These are phyloP conservation scores for Aaosphaeria arxii DNA, from an alignment of 2,329 filamentous ascomycete species.

Conservation along the genomic window DNA sequence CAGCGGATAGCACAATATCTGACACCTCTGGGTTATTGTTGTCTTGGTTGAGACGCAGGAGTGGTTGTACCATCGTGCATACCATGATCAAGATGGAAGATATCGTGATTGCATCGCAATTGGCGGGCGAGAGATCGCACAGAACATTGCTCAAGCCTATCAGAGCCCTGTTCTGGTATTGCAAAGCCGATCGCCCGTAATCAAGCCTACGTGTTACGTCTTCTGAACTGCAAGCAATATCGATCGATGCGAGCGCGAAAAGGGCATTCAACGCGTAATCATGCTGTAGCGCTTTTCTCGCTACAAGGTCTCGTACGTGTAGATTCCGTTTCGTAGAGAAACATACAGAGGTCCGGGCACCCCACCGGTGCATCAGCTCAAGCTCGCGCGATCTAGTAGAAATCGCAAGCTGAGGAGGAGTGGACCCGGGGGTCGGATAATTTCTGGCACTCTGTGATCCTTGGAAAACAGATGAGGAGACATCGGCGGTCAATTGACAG, in stretches of 20 bases:
- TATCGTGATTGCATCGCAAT: background rate
- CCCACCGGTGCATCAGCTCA: constrained; percentile 12
- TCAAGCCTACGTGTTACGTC: background rate
- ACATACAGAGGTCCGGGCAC: constrained; percentile 7
- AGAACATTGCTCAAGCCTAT: background rate
- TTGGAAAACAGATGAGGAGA: too few species aligned
- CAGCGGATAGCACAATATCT: too few species aligned
- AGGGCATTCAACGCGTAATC: background rate
- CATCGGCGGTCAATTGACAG: too few species aligned
- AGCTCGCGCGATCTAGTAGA: constrained; percentile 8
- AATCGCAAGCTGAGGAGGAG: background rate
- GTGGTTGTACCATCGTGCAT: background rate
- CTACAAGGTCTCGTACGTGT: background rate
- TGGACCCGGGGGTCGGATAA: background rate
- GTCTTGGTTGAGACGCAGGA: background rate
- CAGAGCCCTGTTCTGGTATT: background rate
- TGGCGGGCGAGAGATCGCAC: background rate
- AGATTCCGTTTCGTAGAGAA: constrained; percentile 1
- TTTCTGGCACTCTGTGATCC: background rate
- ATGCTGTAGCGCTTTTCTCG: background rate
- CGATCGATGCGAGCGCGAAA: background rate
- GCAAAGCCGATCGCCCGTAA: background rate
- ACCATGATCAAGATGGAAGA: background rate
- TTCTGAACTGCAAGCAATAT: background rate
- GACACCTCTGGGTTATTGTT: background rate